These are phyloP conservation scores for Trypethelium eluteriae DNA, from an alignment of 495 filamentous ascomycete genomes.

Conservation along the genomic window DNA sequence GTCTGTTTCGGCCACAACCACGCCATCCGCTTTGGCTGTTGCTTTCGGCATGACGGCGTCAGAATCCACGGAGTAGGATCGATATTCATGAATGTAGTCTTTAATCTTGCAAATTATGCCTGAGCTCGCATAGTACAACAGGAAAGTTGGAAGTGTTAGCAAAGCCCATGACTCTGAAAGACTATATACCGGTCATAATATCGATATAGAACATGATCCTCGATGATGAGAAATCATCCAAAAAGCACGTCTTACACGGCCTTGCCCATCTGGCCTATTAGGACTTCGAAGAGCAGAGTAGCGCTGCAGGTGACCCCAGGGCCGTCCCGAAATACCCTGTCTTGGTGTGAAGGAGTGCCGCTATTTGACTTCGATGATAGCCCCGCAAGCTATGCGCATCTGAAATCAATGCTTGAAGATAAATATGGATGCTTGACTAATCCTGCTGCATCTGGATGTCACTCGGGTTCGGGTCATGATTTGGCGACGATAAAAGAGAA, in stretches of 20 bases:
- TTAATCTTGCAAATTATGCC: not conserved
- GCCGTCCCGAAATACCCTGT: not conserved
- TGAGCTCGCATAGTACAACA: not conserved
- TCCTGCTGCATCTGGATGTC: not conserved
- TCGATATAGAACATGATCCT: not conserved
- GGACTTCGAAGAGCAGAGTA: not conserved
- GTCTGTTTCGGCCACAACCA: conserved; percentile 52
- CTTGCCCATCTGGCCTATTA: not conserved
- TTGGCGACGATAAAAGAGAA: not conserved
- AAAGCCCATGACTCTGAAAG: not conserved
- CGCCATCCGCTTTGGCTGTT: conserved; percentile 51
- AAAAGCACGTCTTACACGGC: not conserved
- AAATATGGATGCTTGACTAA: not conserved
- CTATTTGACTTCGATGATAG: not conserved
- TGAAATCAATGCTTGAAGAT: not conserved
- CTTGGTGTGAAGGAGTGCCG: not conserved
- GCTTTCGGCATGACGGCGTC: conserved; percentile 31
- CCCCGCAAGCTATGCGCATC: not conserved
- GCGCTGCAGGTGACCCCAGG: not conserved
- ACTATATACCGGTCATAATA: not conserved
- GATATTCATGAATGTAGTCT: not conserved
- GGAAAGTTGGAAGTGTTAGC: not conserved
- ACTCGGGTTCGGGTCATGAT: not conserved
- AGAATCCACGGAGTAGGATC: conserved; percentile 9
- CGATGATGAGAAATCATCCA: conserved; percentile 9